phyloP scores from a whole-genome alignment of 352 stramenopile genomes.

The Albugo candida region DNA sequence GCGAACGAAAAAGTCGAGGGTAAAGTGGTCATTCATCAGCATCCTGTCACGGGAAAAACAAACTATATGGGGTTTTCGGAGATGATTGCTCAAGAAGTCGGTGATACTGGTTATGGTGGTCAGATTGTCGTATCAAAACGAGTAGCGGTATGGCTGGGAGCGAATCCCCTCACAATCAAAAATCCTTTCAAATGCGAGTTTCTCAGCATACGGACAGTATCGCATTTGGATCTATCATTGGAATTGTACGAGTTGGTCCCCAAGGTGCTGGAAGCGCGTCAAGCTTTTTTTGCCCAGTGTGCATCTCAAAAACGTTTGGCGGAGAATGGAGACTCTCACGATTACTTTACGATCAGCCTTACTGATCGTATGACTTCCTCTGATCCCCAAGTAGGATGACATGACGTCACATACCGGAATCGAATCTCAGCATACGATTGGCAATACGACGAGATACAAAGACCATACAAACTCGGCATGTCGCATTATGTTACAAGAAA shows the following conservation, averaged over 20 bases:
- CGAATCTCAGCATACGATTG: no score
- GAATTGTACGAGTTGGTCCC: neutral
- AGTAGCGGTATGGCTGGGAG: conserved; percentile 19
- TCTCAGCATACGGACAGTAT: no score
- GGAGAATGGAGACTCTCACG: no score
- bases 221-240: neutral
- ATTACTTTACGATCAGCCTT: no score
- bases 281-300: no score
- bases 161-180: neutral
- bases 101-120: conserved; percentile 20
- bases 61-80: conserved; percentile 34
- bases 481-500: no score
- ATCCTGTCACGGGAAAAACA: conserved; percentile 25
- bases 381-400: no score
- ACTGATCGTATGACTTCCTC: no score
- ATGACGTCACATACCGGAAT: no score
- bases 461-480: no score
- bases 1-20: conserved; percentile 16
- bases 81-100: conserved; percentile 30
- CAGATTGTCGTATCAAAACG: conserved; percentile 30
- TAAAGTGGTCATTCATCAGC: conserved; percentile 21
- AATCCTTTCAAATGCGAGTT: neutral
- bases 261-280: neutral
- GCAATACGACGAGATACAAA: no score
- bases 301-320: no score